Percentiles rank a stretch among this genome's conserved stretches.
Conservation (phyloP, 495 filamentous ascomycete genomes). For the Usnea hakonensis region DNA sequence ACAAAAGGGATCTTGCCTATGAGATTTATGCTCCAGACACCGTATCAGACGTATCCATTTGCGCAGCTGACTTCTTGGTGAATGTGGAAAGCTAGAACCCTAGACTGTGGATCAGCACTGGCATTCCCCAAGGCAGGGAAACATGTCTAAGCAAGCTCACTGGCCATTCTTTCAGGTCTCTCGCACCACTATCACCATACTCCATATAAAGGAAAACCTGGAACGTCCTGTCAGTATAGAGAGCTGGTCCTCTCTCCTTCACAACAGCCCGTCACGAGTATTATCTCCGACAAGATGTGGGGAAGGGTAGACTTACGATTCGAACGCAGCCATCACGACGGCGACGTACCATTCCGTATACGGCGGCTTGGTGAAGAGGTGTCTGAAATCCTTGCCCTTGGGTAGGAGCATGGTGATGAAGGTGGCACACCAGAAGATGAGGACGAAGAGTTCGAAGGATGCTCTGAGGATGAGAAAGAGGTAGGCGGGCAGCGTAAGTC, state of each 20-base stretch:
- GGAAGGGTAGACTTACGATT: conserved; percentile 5
- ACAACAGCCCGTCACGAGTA: background rate
- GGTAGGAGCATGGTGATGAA: conserved; percentile 16
- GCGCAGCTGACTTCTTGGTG: background rate
- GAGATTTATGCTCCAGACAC: background rate
- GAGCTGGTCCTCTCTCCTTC: background rate
- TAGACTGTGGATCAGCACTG: background rate
- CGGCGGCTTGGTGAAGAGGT: conserved; percentile 17
- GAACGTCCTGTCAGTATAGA: background rate
- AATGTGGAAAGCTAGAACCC: too few relatives aligned
- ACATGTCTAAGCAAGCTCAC: background rate
- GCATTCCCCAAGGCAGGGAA: background rate
- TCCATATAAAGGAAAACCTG: background rate
- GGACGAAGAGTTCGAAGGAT: conserved; percentile 3
- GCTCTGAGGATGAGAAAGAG: conserved; percentile 4
- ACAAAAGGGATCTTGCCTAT: background rate
- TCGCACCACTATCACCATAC: background rate
- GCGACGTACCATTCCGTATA: conserved; percentile 16
- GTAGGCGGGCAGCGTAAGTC: background rate
- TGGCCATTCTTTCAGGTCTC: background rate
- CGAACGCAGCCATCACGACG: conserved; percentile 7
- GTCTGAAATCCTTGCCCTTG: conserved; percentile 22
- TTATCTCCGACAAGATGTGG: background rate
- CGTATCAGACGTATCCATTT: background rate
- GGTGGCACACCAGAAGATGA: conserved; percentile 7